These are phyloP conservation scores for Phytophthora cactorum DNA, from an alignment of 352 stramenopile genomes.

Conservation along the genomic window DNA sequence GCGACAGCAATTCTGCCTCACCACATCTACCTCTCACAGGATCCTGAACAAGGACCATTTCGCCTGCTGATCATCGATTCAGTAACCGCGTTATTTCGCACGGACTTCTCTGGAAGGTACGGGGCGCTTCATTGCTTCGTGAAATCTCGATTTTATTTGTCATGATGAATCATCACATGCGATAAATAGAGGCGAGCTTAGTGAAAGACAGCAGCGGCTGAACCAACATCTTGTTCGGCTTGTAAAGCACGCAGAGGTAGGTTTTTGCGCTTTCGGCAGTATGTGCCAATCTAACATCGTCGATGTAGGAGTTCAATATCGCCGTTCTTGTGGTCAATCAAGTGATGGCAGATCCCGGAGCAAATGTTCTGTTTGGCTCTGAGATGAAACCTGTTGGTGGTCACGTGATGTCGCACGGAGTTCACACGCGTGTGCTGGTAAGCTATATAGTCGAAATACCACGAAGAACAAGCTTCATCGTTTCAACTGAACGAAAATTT, in stretches of 20 bases:
- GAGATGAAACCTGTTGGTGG: constrained; percentile 89
- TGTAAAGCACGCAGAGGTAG: constrained; percentile 78
- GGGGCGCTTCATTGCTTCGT: neutral
- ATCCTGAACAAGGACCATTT: constrained; percentile 78
- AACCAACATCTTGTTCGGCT: constrained; percentile 89
- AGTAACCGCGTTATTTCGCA: constrained; percentile 91
- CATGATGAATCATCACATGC: neutral
- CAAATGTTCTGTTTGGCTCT: constrained; percentile 82
- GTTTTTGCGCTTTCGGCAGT: neutral
- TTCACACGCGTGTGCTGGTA: constrained; percentile 95
- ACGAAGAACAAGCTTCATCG: neutral
- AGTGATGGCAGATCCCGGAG: constrained; percentile 90
- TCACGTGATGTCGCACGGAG: constrained; percentile 97
- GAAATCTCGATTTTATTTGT: neutral
- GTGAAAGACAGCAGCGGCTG: constrained; percentile 89
- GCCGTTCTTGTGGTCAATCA: constrained; percentile 93
- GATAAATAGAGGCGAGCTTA: constrained; percentile 51
- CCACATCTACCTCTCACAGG: constrained; percentile 30
- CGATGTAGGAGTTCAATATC: constrained; percentile 92
- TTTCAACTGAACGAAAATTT: constrained; percentile 8
- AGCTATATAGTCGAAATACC: neutral
- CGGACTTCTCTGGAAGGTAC: constrained; percentile 86
- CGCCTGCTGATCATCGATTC: constrained; percentile 91
- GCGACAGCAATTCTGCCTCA: constrained; percentile 1
- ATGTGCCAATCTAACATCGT: neutral